Evolutionary conservation across 164 flowering plant species (phyloP).

Genomic region (Berberis vulgaris): DNA sequence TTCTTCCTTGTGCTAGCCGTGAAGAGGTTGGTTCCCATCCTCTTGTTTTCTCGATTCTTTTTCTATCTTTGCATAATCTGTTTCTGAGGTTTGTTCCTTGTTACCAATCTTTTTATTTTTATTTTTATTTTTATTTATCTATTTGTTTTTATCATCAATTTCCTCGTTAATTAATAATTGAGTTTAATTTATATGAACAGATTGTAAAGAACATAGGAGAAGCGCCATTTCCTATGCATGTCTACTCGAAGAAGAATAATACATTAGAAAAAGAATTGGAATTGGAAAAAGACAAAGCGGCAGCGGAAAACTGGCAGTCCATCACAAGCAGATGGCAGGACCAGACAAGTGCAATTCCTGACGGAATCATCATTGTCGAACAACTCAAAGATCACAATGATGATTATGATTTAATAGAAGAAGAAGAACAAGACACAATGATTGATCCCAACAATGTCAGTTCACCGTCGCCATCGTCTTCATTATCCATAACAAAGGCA

Average conservation of each 20-base stretch:
- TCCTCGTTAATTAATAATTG: no score
- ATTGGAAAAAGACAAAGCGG: slow-evolving; percentile 17
- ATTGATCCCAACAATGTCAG: no score
- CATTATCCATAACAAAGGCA: slow-evolving; percentile 5
- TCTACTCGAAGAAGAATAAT: slow-evolving; percentile 13
- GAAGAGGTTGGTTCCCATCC: no score
- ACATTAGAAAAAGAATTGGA: not conserved
- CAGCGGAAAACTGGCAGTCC: slow-evolving; percentile 15
- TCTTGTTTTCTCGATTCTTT: no score
- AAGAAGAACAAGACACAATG: no score
- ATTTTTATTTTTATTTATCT: no score
- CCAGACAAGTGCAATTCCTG: slow-evolving; percentile 12
- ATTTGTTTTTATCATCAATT: no score
- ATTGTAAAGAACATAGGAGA: slow-evolving; percentile 26
- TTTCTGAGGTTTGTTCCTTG: no score
- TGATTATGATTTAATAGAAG: not conserved
- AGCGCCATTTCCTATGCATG: slow-evolving; percentile 28
- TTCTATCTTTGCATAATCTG: no score
- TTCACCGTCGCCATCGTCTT: no score
- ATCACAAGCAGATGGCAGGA: slow-evolving; percentile 20
- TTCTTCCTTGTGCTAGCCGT: no score
- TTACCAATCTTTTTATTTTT: no score
- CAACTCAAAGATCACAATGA: slow-evolving; percentile 13
- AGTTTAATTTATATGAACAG: slow-evolving; percentile 7
- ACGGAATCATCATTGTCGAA: slow-evolving; percentile 30